These are phyloP conservation scores for Saccharomyces uvarum DNA, from an alignment of 1,139 yeast genomes.

Conservation along the genomic window DNA sequence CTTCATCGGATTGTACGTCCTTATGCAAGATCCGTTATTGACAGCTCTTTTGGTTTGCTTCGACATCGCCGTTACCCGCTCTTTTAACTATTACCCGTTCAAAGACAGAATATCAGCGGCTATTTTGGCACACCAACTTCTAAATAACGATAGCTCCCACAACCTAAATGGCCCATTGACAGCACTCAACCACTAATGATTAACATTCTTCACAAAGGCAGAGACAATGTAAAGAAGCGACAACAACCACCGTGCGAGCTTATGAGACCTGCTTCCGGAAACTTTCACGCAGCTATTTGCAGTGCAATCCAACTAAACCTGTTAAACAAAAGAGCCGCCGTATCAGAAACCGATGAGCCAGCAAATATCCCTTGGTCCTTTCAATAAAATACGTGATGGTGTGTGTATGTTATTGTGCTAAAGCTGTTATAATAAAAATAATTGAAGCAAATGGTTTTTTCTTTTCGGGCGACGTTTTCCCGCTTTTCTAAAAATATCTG, in stretches of 20 bases:
- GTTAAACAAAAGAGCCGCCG: too few species aligned
- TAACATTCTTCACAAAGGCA: not conserved
- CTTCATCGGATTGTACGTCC: not conserved
- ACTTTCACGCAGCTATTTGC: too few species aligned
- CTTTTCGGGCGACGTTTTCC: not conserved
- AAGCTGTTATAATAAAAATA: not conserved
- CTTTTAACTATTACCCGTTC: not conserved
- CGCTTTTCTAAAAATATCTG: not conserved
- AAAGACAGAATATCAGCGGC: not conserved
- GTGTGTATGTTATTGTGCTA: too few species aligned
- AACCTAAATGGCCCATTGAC: too few species aligned
- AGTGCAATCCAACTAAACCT: too few species aligned
- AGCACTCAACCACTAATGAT: too few species aligned
- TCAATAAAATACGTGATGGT: too few species aligned
- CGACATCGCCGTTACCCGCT: not conserved
- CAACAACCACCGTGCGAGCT: too few species aligned
- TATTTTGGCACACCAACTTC: not conserved
- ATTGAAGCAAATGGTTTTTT: not conserved
- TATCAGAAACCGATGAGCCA: too few species aligned
- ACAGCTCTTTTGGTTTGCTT: not conserved
- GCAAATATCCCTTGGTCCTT: too few species aligned
- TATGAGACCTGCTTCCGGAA: too few species aligned
- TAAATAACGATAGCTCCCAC: not conserved
- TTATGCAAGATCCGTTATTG: not conserved
- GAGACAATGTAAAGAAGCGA: not conserved